A percentile compares a stretch with the other conserved stretches of the same genome.
These are phyloP conservation scores for Salix koriyanagi DNA, from an alignment of 345 rosid genomes.

Conservation along the genomic window DNA sequence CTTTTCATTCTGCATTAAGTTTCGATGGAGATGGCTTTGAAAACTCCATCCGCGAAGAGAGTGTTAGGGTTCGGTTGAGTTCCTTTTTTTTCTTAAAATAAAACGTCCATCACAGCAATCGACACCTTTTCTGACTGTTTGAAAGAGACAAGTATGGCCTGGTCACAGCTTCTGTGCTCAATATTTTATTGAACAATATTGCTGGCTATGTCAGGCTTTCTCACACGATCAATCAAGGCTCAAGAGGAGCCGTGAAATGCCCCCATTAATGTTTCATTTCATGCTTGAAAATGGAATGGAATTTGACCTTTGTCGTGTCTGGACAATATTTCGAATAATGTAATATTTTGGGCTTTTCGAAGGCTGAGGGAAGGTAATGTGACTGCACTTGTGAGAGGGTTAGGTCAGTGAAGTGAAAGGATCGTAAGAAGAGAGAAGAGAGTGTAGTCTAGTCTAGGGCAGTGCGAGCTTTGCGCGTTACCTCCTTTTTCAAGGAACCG, in stretches of 20 bases:
- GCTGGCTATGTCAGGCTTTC: neutral
- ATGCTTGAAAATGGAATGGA: neutral
- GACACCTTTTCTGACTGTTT: neutral
- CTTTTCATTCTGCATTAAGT: neutral
- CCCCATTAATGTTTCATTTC: neutral
- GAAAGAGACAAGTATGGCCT: neutral
- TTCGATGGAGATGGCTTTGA: neutral
- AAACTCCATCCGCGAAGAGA: neutral
- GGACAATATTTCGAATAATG: too few species aligned
- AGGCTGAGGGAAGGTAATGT: neutral
- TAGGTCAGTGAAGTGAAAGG: neutral
- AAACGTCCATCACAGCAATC: neutral
- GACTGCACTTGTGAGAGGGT: too few species aligned
- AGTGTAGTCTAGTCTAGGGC: neutral
- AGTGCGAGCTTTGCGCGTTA: constrained; percentile 38
- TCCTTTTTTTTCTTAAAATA: too few species aligned
- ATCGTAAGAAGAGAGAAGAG: neutral
- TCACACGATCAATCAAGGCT: neutral
- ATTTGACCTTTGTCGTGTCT: neutral
- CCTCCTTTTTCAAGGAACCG: constrained; percentile 9
- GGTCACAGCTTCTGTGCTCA: neutral
- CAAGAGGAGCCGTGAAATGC: neutral
- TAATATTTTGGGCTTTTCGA: neutral
- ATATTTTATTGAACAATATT: neutral
- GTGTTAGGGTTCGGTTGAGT: neutral